Conservation (phyloP, 148 eudicot genomes). For the Rhododendron simsii region DNA sequence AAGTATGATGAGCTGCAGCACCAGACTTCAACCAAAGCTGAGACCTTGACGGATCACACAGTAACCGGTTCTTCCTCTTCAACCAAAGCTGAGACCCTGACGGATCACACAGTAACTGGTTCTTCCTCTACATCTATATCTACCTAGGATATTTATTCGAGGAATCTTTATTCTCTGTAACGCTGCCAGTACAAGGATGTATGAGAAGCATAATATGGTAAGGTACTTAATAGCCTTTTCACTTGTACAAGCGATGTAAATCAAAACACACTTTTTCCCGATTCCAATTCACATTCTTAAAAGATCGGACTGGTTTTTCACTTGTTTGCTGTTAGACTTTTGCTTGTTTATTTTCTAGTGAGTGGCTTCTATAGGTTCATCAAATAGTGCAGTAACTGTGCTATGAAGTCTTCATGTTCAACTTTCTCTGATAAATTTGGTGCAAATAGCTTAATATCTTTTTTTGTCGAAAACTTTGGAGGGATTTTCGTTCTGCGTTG, state of each 20-base stretch:
- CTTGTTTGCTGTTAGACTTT: neutral
- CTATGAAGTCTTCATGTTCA: neutral
- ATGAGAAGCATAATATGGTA: neutral
- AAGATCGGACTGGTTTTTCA: neutral
- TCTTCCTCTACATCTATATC: slow-evolving; percentile 20
- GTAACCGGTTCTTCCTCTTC: slow-evolving; percentile 9
- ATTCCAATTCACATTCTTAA: neutral
- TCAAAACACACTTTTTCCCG: neutral
- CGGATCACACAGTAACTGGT: neutral
- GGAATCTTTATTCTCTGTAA: neutral
- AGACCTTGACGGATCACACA: neutral
- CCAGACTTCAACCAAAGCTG: neutral
- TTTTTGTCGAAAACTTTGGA: neutral
- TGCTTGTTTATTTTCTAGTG: neutral
- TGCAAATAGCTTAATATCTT: neutral
- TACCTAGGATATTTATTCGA: neutral
- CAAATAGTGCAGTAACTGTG: neutral
- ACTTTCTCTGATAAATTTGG: neutral
- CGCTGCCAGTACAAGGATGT: neutral
- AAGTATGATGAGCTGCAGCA: slow-evolving; percentile 12
- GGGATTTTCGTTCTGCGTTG: neutral
- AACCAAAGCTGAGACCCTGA: neutral
- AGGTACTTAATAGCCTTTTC: neutral
- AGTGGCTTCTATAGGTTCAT: neutral
- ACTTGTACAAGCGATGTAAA: neutral